Evolutionary conservation across 306 rosid species (phyloP), one percentile per base, ranked within the genome.

Genomic region (Hippophae rhamnoides): DNA sequence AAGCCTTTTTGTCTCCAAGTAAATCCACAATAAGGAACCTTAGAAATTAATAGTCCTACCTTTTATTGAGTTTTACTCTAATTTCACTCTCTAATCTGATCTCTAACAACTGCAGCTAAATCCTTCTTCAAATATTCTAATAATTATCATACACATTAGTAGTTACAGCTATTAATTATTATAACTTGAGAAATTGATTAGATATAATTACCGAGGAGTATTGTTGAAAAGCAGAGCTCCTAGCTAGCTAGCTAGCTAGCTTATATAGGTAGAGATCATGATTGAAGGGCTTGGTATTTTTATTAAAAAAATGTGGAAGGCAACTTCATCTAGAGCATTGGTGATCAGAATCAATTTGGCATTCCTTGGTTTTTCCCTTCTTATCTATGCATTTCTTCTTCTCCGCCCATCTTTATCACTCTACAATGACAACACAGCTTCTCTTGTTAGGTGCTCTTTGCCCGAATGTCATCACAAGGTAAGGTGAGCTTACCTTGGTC

Each of bases 381-480:
- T 84, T 12, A 63, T 75, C 64, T 92, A 88, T 57, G 81, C 82
- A 31, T 63, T 73, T 47, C 76, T 85, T 67, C 85, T 88, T 76
- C 96, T 92, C 47, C 87, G 80, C 62, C 96, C 98, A 7, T 76
- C 93, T 58, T 72, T 85, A 41, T 79, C 95, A 0, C 10, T 68
- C 52, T 90, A 90, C 70, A 79, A 80, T 13, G 78, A 82, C 27
- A 85, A 85, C 75, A 84, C 94, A 6, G 86, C 84, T 5, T 80
- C 90, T 7, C 69, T 81, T 42, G 84, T 85, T n/a, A 62, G 81
- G 61, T 92, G 95, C 77, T 88, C 99, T 26, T 60, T 92, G 71
- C 75, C 70, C 0, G 90, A 82, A 68, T 88, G 96, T 71, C 86
- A 71, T 79, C 93, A 79, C 79, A 88, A 92, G 90, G 99, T 86